These are phyloP conservation scores for Herpotrichia juniperi DNA, from an alignment of 2,329 filamentous ascomycete genomes.

Conservation along the genomic window DNA sequence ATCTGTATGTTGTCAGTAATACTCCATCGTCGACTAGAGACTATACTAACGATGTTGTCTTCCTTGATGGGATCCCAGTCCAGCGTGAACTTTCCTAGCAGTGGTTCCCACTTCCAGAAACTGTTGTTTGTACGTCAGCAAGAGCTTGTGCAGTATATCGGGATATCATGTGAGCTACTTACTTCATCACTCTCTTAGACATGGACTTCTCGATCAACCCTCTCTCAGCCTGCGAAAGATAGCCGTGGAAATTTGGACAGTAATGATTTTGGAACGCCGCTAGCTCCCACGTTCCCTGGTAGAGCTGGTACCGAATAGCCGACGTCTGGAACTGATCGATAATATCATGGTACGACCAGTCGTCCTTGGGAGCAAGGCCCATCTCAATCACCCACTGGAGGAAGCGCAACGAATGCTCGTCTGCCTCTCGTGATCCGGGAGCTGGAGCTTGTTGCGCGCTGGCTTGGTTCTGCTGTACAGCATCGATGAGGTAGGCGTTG, in stretches of 20 bases:
- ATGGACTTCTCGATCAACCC: conserved; percentile 20
- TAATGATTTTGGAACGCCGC: conserved; percentile 14
- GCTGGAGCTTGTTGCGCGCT: conserved; percentile 1
- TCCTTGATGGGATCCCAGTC: conserved; percentile 20
- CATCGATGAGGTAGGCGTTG: conserved; percentile 15
- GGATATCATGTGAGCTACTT: too few species aligned
- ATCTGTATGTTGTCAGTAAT: conserved; percentile 24
- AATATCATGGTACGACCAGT: conserved; percentile 21
- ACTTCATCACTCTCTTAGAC: conserved; percentile 14
- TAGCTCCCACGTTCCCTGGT: conserved; percentile 14
- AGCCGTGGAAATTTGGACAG: conserved; percentile 22
- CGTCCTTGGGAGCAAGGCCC: conserved; percentile 16
- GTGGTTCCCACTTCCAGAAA: conserved; percentile 25
- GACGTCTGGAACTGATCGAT: conserved; percentile 27
- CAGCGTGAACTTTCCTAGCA: conserved; percentile 20
- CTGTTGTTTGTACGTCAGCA: too few species aligned
- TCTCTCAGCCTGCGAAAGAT: conserved; percentile 13
- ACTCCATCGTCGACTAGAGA: too few species aligned
- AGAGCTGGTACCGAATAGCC: conserved; percentile 23
- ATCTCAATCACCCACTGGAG: conserved; percentile 20
- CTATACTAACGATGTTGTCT: too few species aligned
- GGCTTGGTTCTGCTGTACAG: conserved; percentile 8
- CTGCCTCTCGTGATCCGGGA: conserved; percentile 15
- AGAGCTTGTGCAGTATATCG: too few species aligned
- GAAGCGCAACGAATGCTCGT: conserved; percentile 13